Conservation (phyloP, 202 grass and related monocot genomes). For the Panicum hallii region DNA sequence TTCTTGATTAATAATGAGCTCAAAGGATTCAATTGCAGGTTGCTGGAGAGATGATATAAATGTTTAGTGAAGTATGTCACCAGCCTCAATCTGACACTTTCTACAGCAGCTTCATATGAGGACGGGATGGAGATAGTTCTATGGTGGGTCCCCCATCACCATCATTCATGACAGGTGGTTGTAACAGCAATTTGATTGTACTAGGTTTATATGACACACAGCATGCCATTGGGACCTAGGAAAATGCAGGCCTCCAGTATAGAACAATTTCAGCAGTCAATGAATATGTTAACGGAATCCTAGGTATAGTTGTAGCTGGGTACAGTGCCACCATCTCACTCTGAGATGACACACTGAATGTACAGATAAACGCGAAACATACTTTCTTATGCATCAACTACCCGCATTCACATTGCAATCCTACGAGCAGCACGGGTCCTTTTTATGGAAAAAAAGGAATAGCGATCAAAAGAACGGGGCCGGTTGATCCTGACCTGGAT, state of each 20-base stretch:
- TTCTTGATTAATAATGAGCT: background rate
- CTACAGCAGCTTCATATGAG: background rate
- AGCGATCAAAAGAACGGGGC: background rate
- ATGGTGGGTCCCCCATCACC: background rate
- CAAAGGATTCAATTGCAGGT: background rate
- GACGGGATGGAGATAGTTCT: background rate
- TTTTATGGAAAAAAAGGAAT: background rate
- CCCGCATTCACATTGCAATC: background rate
- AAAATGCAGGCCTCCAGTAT: background rate
- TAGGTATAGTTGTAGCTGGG: background rate
- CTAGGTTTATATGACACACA: conserved; percentile 14
- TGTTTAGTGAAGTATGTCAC: background rate
- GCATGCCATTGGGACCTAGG: background rate
- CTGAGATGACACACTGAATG: background rate
- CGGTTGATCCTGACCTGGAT: conserved; percentile 71
- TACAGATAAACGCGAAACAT: conserved; percentile 28
- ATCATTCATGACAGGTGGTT: background rate
- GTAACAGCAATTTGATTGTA: background rate
- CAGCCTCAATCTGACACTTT: background rate
- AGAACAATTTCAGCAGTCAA: background rate
- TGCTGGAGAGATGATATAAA: background rate
- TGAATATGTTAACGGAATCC: conserved; percentile 14
- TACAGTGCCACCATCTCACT: background rate
- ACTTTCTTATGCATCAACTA: background rate
- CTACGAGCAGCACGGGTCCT: background rate